phyloP scores from a whole-genome alignment of 768 basidiomycete species.

The Lanmaoa pseudosensibilis region DNA sequence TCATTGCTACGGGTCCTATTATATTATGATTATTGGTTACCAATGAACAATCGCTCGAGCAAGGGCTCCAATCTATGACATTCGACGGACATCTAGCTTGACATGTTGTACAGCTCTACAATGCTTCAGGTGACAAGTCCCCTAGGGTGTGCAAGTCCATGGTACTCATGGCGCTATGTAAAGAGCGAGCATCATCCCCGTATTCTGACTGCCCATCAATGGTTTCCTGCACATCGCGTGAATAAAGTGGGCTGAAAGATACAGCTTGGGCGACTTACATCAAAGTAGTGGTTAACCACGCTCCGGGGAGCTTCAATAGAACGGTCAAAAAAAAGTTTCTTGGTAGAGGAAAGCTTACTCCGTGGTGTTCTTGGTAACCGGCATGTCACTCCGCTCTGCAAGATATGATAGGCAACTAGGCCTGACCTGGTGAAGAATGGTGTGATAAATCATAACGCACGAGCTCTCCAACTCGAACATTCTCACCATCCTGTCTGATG shows the following conservation, averaged over 20 bases:
- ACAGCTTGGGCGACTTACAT: constrained; percentile 50
- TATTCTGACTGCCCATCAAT: constrained; percentile 71
- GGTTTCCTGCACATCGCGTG: constrained; percentile 52
- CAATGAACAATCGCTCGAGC: background rate
- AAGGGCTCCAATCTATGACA: background rate
- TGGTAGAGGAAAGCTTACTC: constrained; percentile 52
- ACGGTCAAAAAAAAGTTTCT: background rate
- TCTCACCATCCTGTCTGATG: constrained; percentile 96
- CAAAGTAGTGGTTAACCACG: constrained; percentile 90
- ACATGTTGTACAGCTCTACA: constrained; percentile 36
- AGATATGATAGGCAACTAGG: constrained; percentile 85
- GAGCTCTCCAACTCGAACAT: background rate
- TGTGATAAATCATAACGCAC: background rate
- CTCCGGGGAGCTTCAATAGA: constrained; percentile 71
- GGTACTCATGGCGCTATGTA: constrained; percentile 58
- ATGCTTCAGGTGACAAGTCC: constrained; percentile 70
- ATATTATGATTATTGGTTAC: constrained; percentile 28
- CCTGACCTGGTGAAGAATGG: constrained; percentile 59
- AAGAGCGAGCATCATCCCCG: constrained; percentile 68
- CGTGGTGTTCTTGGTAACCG: constrained; percentile 92
- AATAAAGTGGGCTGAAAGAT: background rate
- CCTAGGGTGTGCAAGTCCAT: constrained; percentile 58
- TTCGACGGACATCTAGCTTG: background rate
- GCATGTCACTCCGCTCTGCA: constrained; percentile 87
- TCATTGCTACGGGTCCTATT: constrained; percentile 35